Percentiles rank a stretch among this genome's conserved stretches.
These are phyloP conservation scores for Plasmodium chabaudi DNA, from an alignment of 169 alveolate species.

Conservation along the genomic window DNA sequence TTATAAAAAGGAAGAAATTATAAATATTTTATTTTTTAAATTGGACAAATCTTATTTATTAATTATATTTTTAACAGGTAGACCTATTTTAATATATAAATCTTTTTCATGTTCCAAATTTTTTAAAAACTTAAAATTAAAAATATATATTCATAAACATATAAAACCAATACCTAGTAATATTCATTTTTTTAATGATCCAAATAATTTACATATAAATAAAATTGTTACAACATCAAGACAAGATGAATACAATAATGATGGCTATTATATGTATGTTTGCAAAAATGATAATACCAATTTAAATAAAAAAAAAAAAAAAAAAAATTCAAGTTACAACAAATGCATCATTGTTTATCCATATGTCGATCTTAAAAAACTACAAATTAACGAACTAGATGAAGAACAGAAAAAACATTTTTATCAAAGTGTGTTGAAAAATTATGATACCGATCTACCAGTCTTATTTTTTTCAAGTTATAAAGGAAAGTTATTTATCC, in stretches of 20 bases:
- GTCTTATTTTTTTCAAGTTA: constrained; percentile 26
- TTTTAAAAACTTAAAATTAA: constrained; percentile 12
- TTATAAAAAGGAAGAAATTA: constrained; percentile 26
- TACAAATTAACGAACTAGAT: not conserved
- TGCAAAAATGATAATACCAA: not conserved
- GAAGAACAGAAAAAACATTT: not conserved
- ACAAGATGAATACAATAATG: not conserved
- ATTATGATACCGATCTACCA: constrained; percentile 14
- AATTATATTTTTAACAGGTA: constrained; percentile 51
- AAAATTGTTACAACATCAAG: not conserved
- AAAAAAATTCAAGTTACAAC: not conserved
- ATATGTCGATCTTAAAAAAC: constrained; percentile 5
- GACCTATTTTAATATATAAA: constrained; percentile 61
- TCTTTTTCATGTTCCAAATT: not conserved
- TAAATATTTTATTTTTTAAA: constrained; percentile 39
- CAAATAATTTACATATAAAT: not conserved
- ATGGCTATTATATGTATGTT: constrained; percentile 18
- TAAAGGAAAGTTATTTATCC: constrained; percentile 51
- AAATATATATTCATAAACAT: constrained; percentile 30
- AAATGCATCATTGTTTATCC: constrained; percentile 41
- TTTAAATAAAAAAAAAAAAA: not conserved
- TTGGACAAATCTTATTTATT: constrained; percentile 28
- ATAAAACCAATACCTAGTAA: constrained; percentile 30
- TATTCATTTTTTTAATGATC: constrained; percentile 5
- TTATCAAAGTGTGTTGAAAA: not conserved